Base-by-base conservation (phyloP, 2,329 filamentous ascomycete species). In the Alternaria incomplexa region DNA sequence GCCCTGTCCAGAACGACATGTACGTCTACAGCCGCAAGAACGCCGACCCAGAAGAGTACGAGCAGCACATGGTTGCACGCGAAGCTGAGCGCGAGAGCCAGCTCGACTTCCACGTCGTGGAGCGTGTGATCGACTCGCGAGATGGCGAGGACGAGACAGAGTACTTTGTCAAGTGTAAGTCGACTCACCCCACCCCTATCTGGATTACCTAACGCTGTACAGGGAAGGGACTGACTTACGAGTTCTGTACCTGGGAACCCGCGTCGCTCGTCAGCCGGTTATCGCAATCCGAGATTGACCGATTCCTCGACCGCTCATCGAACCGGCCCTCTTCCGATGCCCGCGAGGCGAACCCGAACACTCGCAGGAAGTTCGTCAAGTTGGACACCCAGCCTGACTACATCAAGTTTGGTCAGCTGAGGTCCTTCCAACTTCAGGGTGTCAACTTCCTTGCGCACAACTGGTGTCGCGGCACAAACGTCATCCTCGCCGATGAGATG, bases 401-500 rank as follows among this genome's bases (percentile, higher is more conserved):
- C 77, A 89, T 99, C 80, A 87, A 90, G 69, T 88, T 89, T 70
- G 96, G 96, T 46, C 88, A 96, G 79, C 87, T 99, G 56, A 90
- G 96, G 70, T 90, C 94, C 67, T 99, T 99, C 78, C 96, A 99
- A 81, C 87, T 98, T 72, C 93, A 91, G 68, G 96, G 96, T 28
- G 84, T 99, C 64, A 98, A 98, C 82, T 99, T 97, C 80, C 85
- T 99, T 66, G 93, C 93, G 48, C 93, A 97, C 81, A 97, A 98
- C 81, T 99, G 96, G 96, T 93, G 92, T 56, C 90, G 91, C 74
- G 90, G 89, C 58, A 96, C 96, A 79, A 99, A 98, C 73, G 96
- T 98, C 75, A 97, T 99, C 72, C 87, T 99, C 56, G 96, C 96
- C 52, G 96, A 99, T 77, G 96, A 99, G 81, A 99, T 99, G 96